Conservation (phyloP, 73 alveolate genomes). For the Paramecium biaurelia region DNA sequence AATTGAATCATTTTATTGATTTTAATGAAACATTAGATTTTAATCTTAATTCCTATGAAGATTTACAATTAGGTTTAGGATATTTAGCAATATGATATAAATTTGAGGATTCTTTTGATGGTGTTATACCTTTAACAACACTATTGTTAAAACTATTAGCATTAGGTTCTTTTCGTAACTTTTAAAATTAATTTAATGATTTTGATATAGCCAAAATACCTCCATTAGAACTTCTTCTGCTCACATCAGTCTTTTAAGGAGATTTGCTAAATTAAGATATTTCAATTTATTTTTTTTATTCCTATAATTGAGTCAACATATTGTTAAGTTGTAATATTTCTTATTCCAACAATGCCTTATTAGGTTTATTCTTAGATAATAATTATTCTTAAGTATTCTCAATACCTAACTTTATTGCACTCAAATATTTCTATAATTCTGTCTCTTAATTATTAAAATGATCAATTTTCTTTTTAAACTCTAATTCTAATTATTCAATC, state of each 20-base stretch:
- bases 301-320: conserved; percentile 10
- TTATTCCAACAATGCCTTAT: conserved; percentile 39
- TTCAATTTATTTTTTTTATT: neutral
- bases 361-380: neutral
- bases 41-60: neutral
- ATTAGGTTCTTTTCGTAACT: neutral
- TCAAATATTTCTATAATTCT: neutral
- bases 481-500: neutral
- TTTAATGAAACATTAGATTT: neutral
- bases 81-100: neutral
- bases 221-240: conserved; percentile 25
- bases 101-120: neutral
- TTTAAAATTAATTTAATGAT: conserved; percentile 34
- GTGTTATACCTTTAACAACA: conserved; percentile 42
- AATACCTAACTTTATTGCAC: neutral
- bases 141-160: neutral
- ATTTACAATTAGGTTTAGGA: neutral
- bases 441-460: neutral
- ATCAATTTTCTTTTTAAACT: neutral
- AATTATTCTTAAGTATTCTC: neutral
- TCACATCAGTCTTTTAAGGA: neutral
- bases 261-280: neutral
- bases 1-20: neutral
- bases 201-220: conserved; percentile 22
- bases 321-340: conserved; percentile 19